Evolutionary conservation across 768 basidiomycete genomes (phyloP).

Genomic region (Suillus decipiens): DNA sequence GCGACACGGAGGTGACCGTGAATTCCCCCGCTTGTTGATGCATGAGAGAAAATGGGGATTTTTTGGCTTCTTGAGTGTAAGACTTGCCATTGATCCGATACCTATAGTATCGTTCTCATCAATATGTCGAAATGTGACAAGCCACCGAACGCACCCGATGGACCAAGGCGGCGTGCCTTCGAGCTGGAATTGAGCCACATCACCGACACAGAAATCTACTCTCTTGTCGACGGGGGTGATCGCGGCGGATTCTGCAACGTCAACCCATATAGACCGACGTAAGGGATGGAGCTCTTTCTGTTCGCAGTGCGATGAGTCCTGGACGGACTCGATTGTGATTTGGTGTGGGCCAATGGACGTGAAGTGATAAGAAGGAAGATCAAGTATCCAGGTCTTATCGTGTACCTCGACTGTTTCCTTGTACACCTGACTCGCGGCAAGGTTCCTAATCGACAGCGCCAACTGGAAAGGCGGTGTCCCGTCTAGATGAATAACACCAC

Average conservation of each 20-base stretch:
- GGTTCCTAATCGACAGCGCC: slow-evolving; percentile 71
- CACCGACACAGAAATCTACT: slow-evolving; percentile 87
- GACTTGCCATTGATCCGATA: slow-evolving; percentile 80
- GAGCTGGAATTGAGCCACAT: slow-evolving; percentile 86
- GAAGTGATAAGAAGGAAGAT: slow-evolving; percentile 71
- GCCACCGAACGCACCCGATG: slow-evolving; percentile 58
- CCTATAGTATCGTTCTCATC: slow-evolving; percentile 39
- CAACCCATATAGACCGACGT: slow-evolving; percentile 71
- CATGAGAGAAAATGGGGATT: slow-evolving; percentile 81
- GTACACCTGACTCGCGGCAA: slow-evolving; percentile 68
- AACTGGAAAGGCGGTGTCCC: slow-evolving; percentile 88
- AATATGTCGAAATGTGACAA: slow-evolving; percentile 11
- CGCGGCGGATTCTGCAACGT: slow-evolving; percentile 95
- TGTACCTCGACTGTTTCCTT: slow-evolving; percentile 54
- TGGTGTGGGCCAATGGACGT: slow-evolving; percentile 79
- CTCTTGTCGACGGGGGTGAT: slow-evolving; percentile 83
- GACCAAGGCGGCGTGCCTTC: slow-evolving; percentile 95
- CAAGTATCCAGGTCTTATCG: slow-evolving; percentile 66
- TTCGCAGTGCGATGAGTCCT: slow-evolving; percentile 82
- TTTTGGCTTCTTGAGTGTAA: slow-evolving; percentile 71
- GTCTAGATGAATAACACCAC: slow-evolving; percentile 64
- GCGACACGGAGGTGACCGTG: slow-evolving; percentile 83
- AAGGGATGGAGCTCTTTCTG: slow-evolving; percentile 67
- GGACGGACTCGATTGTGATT: slow-evolving; percentile 73
- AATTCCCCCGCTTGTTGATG: slow-evolving; percentile 86